Conservation (phyloP, 495 filamentous ascomycete species). For the Aspergillus ellipticus region DNA sequence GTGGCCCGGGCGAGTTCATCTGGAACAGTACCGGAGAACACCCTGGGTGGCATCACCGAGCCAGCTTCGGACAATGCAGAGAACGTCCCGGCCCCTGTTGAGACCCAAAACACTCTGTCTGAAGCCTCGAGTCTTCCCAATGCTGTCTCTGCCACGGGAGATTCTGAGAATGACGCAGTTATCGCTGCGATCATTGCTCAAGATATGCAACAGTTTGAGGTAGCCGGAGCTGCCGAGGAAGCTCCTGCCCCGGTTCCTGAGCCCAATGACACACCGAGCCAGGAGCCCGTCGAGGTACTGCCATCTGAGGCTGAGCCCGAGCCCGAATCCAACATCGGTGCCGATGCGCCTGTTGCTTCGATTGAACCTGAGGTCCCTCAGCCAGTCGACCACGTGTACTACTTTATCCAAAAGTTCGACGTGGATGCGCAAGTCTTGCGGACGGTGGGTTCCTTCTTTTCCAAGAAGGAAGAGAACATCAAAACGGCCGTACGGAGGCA, state of each 20-base stretch:
- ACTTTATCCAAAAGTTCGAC: constrained; percentile 52
- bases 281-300: background rate
- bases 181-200: constrained; percentile 24
- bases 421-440: constrained; percentile 40
- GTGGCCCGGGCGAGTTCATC: constrained; percentile 34
- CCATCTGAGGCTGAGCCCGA: background rate
- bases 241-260: background rate
- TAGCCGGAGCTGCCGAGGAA: constrained; percentile 1
- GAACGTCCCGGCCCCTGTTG: background rate
- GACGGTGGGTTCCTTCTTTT: constrained; percentile 54
- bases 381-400: constrained; percentile 41
- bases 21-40: constrained; percentile 4
- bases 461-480: constrained; percentile 41
- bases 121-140: background rate
- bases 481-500: constrained; percentile 40
- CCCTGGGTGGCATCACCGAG: background rate
- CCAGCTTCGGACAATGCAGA: background rate
- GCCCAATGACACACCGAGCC: background rate
- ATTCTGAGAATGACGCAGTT: constrained; percentile 20
- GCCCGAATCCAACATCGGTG: background rate
- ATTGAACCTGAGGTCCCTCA: constrained; percentile 16
- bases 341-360: constrained; percentile 5
- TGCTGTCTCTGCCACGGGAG: constrained; percentile 3
- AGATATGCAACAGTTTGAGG: constrained; percentile 18
- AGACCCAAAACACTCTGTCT: background rate